phyloP scores from a whole-genome alignment of 2,329 filamentous ascomycete species.

The Nigrospora osmanthi region DNA sequence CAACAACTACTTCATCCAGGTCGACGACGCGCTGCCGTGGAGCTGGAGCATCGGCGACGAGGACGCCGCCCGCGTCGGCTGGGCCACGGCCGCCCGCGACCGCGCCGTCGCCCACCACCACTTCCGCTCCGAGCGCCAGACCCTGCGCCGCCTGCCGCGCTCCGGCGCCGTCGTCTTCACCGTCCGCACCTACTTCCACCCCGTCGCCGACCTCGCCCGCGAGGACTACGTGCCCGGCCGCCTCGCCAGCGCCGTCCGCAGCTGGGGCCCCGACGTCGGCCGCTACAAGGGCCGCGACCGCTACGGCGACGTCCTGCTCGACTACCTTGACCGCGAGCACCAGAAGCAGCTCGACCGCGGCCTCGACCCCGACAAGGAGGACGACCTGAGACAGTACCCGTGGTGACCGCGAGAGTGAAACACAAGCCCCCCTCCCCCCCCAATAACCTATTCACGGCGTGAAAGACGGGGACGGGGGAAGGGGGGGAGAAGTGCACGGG shows the following conservation, averaged over 20 bases:
- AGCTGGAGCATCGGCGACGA: slow-evolving; percentile 68
- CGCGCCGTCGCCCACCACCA: slow-evolving; percentile 64
- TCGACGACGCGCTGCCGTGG: slow-evolving; percentile 72
- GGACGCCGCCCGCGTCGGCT: slow-evolving; percentile 56
- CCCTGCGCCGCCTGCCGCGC: slow-evolving; percentile 52
- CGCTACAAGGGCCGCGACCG: slow-evolving; percentile 71
- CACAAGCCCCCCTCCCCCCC: too few species aligned
- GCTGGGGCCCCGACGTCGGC: slow-evolving; percentile 73
- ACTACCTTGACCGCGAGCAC: slow-evolving; percentile 70
- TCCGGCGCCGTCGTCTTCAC: slow-evolving; percentile 61
- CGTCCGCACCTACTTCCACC: slow-evolving; percentile 73
- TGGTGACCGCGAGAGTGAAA: slow-evolving; percentile 30
- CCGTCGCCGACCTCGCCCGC: slow-evolving; percentile 56
- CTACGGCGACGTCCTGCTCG: slow-evolving; percentile 65
- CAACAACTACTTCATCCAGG: slow-evolving; percentile 86
- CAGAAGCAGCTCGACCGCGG: slow-evolving; percentile 63
- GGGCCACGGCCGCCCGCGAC: slow-evolving; percentile 71
- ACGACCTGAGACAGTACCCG: slow-evolving; percentile 55
- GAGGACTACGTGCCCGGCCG: slow-evolving; percentile 74
- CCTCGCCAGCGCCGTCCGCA: slow-evolving; percentile 69
- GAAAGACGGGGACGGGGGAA: too few species aligned
- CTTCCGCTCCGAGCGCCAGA: slow-evolving; percentile 72
- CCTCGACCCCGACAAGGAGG: slow-evolving; percentile 52
- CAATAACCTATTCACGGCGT: too few species aligned
- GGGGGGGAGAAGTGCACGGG: too few species aligned